These are phyloP conservation scores for Bolboschoenus planiculmis DNA, from an alignment of 176 grass and related monocot species.

Conservation along the genomic window DNA sequence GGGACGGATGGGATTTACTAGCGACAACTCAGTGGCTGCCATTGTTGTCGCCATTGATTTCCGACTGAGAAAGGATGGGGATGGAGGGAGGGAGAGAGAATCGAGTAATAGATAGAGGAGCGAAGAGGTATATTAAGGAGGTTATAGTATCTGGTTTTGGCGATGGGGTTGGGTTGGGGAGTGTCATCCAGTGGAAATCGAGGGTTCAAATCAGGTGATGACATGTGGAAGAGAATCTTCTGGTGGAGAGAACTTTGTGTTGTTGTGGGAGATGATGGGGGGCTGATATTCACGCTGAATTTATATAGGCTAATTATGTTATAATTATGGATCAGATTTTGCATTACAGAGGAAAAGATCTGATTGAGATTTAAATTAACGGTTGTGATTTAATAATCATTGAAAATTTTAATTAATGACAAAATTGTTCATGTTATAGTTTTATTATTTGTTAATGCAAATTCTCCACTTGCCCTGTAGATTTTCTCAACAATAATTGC, in stretches of 20 bases:
- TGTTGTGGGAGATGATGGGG: too few relatives aligned
- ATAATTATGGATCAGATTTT: too few relatives aligned
- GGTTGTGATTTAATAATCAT: too few relatives aligned
- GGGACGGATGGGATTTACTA: constrained; percentile 50
- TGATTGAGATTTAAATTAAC: too few relatives aligned
- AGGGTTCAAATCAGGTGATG: constrained; percentile 19
- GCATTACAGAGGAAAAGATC: too few relatives aligned
- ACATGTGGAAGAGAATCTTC: constrained; percentile 20
- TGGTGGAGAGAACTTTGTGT: neutral
- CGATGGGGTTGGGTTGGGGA: neutral
- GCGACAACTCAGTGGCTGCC: constrained; percentile 70
- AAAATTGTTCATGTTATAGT: too few relatives aligned
- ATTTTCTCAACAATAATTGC: too few relatives aligned
- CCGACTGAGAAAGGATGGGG: neutral
- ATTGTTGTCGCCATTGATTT: constrained; percentile 26
- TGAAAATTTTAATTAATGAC: too few relatives aligned
- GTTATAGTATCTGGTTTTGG: neutral
- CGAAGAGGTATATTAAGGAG: constrained; percentile 40
- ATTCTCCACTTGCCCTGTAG: too few relatives aligned
- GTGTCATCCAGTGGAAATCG: constrained; percentile 56
- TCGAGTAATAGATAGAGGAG: neutral
- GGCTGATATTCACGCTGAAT: too few relatives aligned
- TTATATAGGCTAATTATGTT: too few relatives aligned
- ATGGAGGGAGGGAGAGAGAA: neutral
- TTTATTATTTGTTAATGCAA: too few relatives aligned